phyloP scores from a whole-genome alignment of 176 grass and related monocot species.

The Coix lacrymajobi region DNA sequence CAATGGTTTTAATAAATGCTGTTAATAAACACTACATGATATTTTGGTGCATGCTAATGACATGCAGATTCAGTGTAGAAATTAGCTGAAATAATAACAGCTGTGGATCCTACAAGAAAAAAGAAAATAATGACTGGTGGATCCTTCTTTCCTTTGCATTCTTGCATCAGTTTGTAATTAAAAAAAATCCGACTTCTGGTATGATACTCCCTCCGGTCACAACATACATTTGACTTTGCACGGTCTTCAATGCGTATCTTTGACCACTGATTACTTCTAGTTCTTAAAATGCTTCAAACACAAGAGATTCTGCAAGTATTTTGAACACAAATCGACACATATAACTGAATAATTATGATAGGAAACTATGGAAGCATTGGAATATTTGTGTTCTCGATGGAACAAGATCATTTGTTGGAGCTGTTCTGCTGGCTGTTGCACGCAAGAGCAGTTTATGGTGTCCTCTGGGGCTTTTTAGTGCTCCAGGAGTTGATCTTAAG shows the following conservation, averaged over 20 bases:
- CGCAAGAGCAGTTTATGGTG: not conserved
- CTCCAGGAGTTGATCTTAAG: not conserved
- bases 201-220: not conserved
- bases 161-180: not conserved
- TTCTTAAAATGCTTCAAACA: not conserved
- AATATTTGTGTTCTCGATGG: not conserved
- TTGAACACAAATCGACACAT: not conserved
- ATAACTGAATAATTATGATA: not conserved
- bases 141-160: not conserved
- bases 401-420: not conserved
- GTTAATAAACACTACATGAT: not conserved
- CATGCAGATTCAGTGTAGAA: not conserved
- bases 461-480: not conserved
- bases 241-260: not conserved
- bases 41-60: not conserved
- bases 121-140: not conserved
- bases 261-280: not conserved
- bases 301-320: not conserved
- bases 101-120: not conserved
- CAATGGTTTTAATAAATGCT: not conserved
- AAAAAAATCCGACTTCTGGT: not conserved
- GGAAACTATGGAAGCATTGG: not conserved
- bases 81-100: not conserved
- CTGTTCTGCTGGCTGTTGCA: not conserved
- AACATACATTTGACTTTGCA: not conserved